A percentile compares a stretch with the other conserved stretches of the same genome.
Conservation (phyloP, 441 rosid species). For the Populus tomentosa region DNA sequence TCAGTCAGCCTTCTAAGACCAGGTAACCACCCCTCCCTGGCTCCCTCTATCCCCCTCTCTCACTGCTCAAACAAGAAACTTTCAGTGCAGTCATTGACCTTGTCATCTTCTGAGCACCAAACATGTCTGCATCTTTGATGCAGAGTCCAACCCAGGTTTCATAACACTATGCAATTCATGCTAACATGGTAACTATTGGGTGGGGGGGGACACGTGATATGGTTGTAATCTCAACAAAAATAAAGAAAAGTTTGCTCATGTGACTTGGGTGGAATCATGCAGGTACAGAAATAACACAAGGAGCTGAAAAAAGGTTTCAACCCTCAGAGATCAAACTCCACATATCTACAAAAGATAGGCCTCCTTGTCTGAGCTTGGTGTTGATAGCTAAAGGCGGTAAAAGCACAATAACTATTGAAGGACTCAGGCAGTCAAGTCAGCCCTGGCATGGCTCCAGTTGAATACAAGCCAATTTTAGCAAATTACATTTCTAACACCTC, state of each 20-base stretch:
- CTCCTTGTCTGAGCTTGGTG: not conserved
- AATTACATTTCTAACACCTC: not conserved
- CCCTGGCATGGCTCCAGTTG: not conserved
- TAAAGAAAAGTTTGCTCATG: not conserved
- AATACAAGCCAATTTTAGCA: not conserved
- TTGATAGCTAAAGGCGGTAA: not conserved
- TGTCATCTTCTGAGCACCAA: not conserved
- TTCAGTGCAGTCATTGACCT: not conserved
- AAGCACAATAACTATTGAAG: not conserved
- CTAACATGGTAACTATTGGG: not conserved
- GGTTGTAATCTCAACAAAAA: not conserved
- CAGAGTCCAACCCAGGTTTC: not conserved
- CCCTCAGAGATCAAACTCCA: not conserved
- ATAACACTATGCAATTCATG: not conserved
- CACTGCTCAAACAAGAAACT: not conserved
- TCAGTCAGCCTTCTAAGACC: not conserved
- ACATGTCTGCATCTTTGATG: not conserved
- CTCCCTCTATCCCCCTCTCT: not conserved
- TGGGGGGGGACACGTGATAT: not conserved
- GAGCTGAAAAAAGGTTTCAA: not conserved
- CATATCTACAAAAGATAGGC: not conserved
- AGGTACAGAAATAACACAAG: not conserved
- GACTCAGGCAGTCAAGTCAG: not conserved
- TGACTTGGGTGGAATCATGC: not conserved
- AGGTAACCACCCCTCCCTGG: not conserved